phyloP scores from a whole-genome alignment of 2,329 filamentous ascomycete genomes.

The Sporothrix brunneoviolacea region DNA sequence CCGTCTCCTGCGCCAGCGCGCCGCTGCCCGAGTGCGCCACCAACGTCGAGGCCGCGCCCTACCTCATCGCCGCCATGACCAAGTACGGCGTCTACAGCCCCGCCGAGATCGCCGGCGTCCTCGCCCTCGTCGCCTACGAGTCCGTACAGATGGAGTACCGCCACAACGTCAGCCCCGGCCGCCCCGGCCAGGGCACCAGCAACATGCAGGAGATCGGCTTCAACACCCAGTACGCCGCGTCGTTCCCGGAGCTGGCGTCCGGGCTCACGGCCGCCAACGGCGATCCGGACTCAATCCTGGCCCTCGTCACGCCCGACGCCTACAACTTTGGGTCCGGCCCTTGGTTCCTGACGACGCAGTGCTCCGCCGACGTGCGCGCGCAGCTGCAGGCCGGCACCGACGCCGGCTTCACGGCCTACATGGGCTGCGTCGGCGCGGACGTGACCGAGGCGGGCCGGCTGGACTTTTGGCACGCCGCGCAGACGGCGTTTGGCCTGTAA shows the following conservation, averaged over 20 bases:
- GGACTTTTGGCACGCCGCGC: slow-evolving; percentile 39
- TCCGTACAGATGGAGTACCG: slow-evolving; percentile 64
- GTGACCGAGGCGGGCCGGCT: slow-evolving; percentile 25
- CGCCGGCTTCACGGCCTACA: slow-evolving; percentile 38
- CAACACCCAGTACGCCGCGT: slow-evolving; percentile 43
- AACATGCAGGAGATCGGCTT: slow-evolving; percentile 42
- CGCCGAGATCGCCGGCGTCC: slow-evolving; percentile 60
- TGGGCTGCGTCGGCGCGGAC: slow-evolving; percentile 39
- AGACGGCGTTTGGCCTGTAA: slow-evolving; percentile 38
- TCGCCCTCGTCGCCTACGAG: slow-evolving; percentile 68
- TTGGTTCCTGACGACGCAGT: slow-evolving; percentile 46
- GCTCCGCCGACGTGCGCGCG: slow-evolving; percentile 26
- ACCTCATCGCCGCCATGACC: slow-evolving; percentile 49
- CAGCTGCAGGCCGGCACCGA: slow-evolving; percentile 33
- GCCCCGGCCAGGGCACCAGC: slow-evolving; percentile 62
- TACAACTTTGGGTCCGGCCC: slow-evolving; percentile 48
- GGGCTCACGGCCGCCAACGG: slow-evolving; percentile 23
- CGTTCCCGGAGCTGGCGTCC: slow-evolving; percentile 31
- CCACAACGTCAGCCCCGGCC: slow-evolving; percentile 50
- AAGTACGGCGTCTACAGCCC: slow-evolving; percentile 48
- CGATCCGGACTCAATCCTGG: slow-evolving; percentile 35
- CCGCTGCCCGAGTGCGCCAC: slow-evolving; percentile 55
- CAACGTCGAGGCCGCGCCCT: slow-evolving; percentile 52
- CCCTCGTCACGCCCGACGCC: slow-evolving; percentile 39
- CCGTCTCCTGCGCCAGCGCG: slow-evolving; percentile 42